Conservation (phyloP, 306 rosid species). For the Canavalia ensiformis region DNA sequence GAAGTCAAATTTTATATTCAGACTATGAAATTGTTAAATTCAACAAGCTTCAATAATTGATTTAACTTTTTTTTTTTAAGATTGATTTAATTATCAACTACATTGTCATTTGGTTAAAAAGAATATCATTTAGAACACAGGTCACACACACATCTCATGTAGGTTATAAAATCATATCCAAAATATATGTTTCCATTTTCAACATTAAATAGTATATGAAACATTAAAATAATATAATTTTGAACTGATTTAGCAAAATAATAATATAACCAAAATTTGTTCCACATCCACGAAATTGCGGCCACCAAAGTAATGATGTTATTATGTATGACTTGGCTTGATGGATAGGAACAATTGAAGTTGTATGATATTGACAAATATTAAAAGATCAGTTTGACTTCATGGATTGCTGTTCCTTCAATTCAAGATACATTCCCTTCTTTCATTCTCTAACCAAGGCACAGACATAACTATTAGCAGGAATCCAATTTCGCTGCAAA, state of each 20-base stretch:
- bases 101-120: neutral
- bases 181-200: neutral
- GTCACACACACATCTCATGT: neutral
- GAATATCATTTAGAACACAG: neutral
- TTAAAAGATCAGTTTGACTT: slow-evolving; percentile 1
- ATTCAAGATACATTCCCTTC: neutral
- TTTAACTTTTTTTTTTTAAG: too few species aligned
- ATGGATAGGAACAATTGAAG: neutral
- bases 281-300: neutral
- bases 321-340: neutral
- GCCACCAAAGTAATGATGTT: neutral
- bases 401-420: neutral
- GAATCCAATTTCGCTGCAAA: neutral
- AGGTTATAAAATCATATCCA: neutral
- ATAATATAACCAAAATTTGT: neutral
- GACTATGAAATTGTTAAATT: neutral
- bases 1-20: too few species aligned
- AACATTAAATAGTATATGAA: neutral
- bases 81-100: neutral
- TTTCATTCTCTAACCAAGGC: neutral
- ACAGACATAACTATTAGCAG: neutral
- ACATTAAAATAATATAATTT: neutral
- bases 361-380: slow-evolving; percentile 9
- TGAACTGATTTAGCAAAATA: neutral
- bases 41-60: neutral